phyloP scores from a whole-genome alignment of 345 rosid genomes.

The Syzygium aqueum region DNA sequence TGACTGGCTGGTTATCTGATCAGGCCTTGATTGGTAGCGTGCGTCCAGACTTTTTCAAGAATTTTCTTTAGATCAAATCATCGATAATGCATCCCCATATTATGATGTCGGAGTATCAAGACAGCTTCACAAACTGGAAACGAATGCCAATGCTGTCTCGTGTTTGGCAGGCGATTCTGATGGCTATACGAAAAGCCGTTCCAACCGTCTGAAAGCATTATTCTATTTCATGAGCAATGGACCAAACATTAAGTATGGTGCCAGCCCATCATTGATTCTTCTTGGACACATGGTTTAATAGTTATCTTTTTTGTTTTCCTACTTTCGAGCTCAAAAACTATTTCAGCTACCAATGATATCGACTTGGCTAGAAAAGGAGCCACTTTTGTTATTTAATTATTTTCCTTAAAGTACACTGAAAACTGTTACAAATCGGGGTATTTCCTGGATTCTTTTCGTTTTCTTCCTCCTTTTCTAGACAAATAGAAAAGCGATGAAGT shows the following conservation, averaged over 20 bases:
- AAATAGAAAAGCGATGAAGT: background rate
- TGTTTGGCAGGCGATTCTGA: background rate
- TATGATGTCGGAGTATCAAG: background rate
- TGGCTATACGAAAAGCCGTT: background rate
- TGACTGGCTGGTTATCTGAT: background rate
- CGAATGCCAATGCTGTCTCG: fast-evolving
- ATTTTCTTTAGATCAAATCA: background rate
- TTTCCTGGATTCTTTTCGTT: background rate
- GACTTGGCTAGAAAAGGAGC: background rate
- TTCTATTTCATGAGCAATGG: background rate
- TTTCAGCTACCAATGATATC: background rate
- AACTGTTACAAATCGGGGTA: background rate
- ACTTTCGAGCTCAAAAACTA: background rate
- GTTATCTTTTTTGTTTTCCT: background rate
- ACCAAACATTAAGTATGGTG: background rate
- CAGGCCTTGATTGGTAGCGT: background rate
- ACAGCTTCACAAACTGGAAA: background rate
- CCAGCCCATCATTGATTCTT: background rate
- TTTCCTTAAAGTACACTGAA: too few species aligned
- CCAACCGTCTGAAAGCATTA: background rate
- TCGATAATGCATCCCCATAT: background rate
- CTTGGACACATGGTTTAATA: background rate
- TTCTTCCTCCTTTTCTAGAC: background rate
- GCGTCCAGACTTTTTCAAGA: background rate
- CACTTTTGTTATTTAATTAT: too few species aligned